Evolutionary conservation across 345 rosid genomes (phyloP), one percentile per base, ranked within the genome.

Genomic region (Populus davidiana): DNA sequence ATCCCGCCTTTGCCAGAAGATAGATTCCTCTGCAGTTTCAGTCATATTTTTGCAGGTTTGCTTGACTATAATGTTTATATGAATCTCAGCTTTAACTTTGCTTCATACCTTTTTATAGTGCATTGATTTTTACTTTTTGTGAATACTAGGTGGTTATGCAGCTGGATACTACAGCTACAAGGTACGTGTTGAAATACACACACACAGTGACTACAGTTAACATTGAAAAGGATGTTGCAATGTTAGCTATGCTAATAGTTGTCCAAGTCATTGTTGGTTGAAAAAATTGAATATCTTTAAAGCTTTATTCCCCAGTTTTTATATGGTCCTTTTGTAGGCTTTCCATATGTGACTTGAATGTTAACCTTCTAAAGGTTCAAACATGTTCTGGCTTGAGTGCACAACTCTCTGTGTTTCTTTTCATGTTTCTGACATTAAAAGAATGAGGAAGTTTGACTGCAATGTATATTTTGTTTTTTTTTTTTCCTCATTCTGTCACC

Each of bases 81-180:
- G 36, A 63, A 69, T 67, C 17, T 62, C 35, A 38, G 8, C 21
- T 70, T 12, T 35, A 27, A 7, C 49, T 67, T 35, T 9, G 49
- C 49, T 67, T 35, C 12, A 62, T 36, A 73, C 59, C 69, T 41
- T 50, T 17, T 44, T 13, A 41, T 14, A 64, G 16, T 66, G 78
- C 61, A 50, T 70, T 14, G n/a, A 71, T 65, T 18, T 14, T 36
- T 35, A 47, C 35, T 43, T 79, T 76, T 79, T 80, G 69, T 76
- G 74, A 67, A 72, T 75, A 49, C 36, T 79, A 92, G 98, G 97
- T 54, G 96, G 94, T 77, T 94, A 92, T 81, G 96, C 98, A 73
- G 97, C 98, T 77, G 98, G 99, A 77, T 95, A 95, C 82, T 95
- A 95, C 83, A 92, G 98, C 78, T 94, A 94, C 86, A 94, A 94